Evolutionary conservation across 2,329 filamentous ascomycete species (phyloP).

Genomic region (Cercospora beticola): DNA sequence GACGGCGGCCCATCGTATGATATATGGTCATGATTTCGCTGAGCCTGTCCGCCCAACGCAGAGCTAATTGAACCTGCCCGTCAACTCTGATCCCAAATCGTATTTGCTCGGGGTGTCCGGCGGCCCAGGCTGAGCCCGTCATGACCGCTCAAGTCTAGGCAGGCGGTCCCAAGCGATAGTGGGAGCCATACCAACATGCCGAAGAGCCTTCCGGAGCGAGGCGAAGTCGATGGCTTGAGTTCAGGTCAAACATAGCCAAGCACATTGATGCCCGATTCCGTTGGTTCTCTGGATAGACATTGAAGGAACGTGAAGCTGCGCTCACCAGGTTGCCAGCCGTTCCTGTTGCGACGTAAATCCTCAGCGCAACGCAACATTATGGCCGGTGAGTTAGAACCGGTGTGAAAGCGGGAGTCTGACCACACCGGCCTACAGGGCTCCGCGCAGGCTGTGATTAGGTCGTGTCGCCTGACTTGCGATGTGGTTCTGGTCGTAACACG

Average conservation of each 20-base stretch:
- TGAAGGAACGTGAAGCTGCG: background rate
- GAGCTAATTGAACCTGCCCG: background rate
- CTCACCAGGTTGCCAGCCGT: background rate
- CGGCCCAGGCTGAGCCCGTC: background rate
- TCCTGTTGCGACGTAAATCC: background rate
- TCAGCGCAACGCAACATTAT: background rate
- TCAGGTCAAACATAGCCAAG: background rate
- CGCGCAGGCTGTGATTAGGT: background rate
- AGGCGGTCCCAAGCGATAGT: background rate
- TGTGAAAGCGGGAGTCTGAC: background rate
- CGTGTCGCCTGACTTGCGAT: background rate
- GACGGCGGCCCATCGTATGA: background rate
- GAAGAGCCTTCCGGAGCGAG: background rate
- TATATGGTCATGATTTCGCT: background rate
- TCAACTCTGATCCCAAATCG: background rate
- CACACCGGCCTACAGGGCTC: background rate
- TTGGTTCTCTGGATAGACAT: background rate
- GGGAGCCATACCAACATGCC: background rate
- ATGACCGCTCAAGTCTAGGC: background rate
- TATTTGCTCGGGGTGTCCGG: background rate
- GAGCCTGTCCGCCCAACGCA: background rate
- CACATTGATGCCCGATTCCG: background rate
- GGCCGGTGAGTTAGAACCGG: background rate
- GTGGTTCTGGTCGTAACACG: background rate
- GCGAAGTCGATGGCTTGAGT: background rate